Evolutionary conservation across 192 early-diverging fungal species (phyloP).

Genomic region (Podila verticillata): DNA sequence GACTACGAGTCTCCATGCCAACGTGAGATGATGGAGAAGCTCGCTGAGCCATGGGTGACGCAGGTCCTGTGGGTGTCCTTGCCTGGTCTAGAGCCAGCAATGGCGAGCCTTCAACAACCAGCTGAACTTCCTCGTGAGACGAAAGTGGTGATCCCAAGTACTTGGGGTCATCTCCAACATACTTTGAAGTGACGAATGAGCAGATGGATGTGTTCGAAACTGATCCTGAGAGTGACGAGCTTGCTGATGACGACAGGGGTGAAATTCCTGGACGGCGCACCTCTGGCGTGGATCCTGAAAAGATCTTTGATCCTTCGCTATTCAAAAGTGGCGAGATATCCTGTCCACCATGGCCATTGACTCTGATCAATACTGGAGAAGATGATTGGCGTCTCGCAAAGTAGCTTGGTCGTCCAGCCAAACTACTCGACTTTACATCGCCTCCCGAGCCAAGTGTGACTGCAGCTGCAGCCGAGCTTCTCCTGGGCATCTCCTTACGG

Average conservation of each 20-base stretch:
- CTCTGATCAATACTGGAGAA: conserved; percentile 40
- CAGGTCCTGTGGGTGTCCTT: not conserved
- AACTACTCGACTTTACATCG: not conserved
- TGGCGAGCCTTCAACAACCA: not conserved
- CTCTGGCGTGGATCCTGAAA: conserved; percentile 24
- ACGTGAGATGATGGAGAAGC: not conserved
- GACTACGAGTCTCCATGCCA: not conserved
- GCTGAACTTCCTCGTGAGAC: too few relatives aligned
- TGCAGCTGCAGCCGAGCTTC: conserved; percentile 40
- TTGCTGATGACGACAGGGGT: not conserved
- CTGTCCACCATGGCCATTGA: conserved; percentile 39
- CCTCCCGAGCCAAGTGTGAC: not conserved
- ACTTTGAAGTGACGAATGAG: conserved; percentile 14
- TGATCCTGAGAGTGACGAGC: conserved; percentile 5
- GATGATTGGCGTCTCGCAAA: conserved; percentile 26
- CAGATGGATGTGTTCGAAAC: conserved; percentile 8
- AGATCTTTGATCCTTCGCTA: conserved; percentile 8
- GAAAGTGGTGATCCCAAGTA: too few relatives aligned
- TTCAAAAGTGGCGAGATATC: conserved; percentile 28
- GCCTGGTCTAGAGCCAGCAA: not conserved
- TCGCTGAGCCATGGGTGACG: not conserved
- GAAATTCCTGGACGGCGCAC: conserved; percentile 1
- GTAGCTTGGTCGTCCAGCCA: conserved; percentile 13
- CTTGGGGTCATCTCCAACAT: not conserved
- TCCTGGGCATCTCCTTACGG: conserved; percentile 6